Conservation (phyloP, 2,329 filamentous ascomycete genomes). For the Pseudogymnoascus sp. region DNA sequence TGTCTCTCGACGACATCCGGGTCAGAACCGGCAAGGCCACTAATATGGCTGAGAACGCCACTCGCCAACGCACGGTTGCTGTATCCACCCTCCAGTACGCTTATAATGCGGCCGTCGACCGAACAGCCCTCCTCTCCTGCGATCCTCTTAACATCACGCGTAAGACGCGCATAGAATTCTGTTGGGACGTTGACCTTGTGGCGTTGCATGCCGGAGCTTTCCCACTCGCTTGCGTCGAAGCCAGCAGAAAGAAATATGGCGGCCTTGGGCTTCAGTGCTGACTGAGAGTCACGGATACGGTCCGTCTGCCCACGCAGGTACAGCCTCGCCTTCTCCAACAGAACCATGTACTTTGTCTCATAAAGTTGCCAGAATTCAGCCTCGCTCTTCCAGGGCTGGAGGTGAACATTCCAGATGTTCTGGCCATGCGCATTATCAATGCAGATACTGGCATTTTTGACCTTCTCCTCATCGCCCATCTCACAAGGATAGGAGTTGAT, state of each 20-base stretch:
- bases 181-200: constrained; percentile 95
- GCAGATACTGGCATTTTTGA: constrained; percentile 88
- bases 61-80: constrained; percentile 85
- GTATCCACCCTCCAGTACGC: constrained; percentile 92
- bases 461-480: constrained; percentile 83
- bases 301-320: constrained; percentile 70
- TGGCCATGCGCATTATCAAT: constrained; percentile 92
- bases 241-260: constrained; percentile 94
- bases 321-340: constrained; percentile 72
- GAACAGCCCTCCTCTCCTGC: constrained; percentile 70
- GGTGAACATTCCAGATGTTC: constrained; percentile 90
- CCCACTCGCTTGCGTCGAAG: constrained; percentile 95
- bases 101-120: constrained; percentile 79
- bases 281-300: constrained; percentile 48
- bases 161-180: constrained; percentile 89
- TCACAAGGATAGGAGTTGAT: constrained; percentile 99
- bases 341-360: constrained; percentile 62
- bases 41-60: constrained; percentile 82
- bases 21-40: constrained; percentile 62
- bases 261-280: constrained; percentile 60
- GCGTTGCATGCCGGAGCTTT: constrained; percentile 85
- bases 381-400: constrained; percentile 76
- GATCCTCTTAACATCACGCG: constrained; percentile 73
- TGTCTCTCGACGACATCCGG: constrained; percentile 32
- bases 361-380: constrained; percentile 88